Percentiles rank a stretch among this genome's conserved stretches.
These are phyloP conservation scores for Aschersonia sp. DNA, from an alignment of 2,329 filamentous ascomycete genomes.

Conservation along the genomic window DNA sequence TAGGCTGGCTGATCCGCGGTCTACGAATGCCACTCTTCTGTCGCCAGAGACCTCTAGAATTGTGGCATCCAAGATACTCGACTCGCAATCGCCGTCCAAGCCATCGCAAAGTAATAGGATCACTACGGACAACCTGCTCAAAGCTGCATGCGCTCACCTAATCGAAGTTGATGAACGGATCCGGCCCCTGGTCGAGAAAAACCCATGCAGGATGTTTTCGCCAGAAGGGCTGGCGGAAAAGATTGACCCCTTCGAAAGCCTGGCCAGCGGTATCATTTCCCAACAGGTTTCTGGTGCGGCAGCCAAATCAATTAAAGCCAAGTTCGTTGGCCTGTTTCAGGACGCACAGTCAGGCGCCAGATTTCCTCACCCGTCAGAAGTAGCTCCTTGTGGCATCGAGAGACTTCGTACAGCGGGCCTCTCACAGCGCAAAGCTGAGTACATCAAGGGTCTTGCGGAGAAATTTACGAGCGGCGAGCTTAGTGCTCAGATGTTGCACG, in stretches of 20 bases:
- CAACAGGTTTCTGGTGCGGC: conserved; percentile 94
- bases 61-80: conserved; percentile 33
- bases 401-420: conserved; percentile 72
- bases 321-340: conserved; percentile 64
- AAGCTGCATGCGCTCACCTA: conserved; percentile 63
- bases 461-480: conserved; percentile 69
- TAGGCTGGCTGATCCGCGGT: conserved; percentile 47
- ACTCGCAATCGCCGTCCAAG: conserved; percentile 31
- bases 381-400: conserved; percentile 48
- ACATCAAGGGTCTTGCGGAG: conserved; percentile 71
- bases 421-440: conserved; percentile 91
- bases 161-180: conserved; percentile 60
- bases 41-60: conserved; percentile 56
- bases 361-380: conserved; percentile 68
- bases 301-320: conserved; percentile 75
- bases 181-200: conserved; percentile 53
- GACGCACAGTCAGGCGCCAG: conserved; percentile 16
- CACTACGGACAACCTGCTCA: conserved; percentile 59
- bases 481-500: conserved; percentile 59
- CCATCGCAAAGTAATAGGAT: conserved; percentile 15
- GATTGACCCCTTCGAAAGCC: conserved; percentile 75
- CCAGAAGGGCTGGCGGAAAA: conserved; percentile 69
- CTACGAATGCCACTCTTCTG: conserved; percentile 56
- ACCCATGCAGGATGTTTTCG: conserved; percentile 69
- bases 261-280: conserved; percentile 80